A percentile compares a stretch with the other conserved stretches of the same genome.
These are phyloP conservation scores for Mycena rebaudengoi DNA, from an alignment of 768 basidiomycete genomes.

Conservation along the genomic window DNA sequence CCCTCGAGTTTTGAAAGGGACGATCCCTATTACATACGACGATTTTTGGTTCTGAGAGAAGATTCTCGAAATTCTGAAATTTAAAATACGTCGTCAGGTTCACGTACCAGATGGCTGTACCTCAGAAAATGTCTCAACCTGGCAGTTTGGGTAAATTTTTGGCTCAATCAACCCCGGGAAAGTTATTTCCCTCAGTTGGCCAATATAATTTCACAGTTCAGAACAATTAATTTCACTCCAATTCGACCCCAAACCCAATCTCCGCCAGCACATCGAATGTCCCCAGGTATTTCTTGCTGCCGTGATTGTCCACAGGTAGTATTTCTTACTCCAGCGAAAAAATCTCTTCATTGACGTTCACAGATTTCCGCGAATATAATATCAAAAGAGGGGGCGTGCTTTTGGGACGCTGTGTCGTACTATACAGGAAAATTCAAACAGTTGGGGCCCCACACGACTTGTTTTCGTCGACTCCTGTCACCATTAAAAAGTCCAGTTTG, in stretches of 20 bases:
- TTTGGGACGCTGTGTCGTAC: too few species aligned
- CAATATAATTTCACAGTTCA: too few species aligned
- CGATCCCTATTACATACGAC: too few species aligned
- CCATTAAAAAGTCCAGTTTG: too few species aligned
- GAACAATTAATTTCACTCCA: background rate
- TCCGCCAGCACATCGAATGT: background rate
- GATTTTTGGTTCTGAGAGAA: too few species aligned
- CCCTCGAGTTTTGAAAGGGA: too few species aligned
- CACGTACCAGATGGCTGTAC: background rate
- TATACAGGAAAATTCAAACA: too few species aligned
- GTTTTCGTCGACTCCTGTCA: too few species aligned
- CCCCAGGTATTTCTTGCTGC: too few species aligned
- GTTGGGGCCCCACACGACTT: too few species aligned
- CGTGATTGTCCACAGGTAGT: background rate
- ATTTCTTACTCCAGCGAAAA: slow-evolving; percentile 2
- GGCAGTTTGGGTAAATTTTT: background rate
- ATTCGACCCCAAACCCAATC: background rate
- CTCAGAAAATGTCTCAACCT: background rate
- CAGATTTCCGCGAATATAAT: slow-evolving; percentile 5
- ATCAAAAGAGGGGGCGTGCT: background rate
- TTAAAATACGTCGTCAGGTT: background rate
- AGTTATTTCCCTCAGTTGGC: background rate
- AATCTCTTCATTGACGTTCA: background rate
- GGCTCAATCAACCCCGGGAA: background rate
- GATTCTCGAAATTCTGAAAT: background rate